Conservation (phyloP, 1,139 yeast species). For the Eremothecium cymbalariae region DNA sequence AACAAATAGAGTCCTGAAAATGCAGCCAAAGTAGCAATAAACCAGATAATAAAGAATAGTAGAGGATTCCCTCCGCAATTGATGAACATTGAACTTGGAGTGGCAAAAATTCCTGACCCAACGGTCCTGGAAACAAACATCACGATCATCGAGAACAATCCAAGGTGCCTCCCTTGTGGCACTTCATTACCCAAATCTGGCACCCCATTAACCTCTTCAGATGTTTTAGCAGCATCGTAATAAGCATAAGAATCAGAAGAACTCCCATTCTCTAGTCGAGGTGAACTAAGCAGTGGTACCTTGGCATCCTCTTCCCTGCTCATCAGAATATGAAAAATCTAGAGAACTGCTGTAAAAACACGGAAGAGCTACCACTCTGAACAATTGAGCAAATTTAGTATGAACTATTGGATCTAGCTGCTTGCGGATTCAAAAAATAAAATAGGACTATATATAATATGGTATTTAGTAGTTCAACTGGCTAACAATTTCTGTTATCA, state of each 20-base stretch:
- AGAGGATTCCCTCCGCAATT: constrained; percentile 62
- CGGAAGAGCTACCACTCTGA: too few species aligned
- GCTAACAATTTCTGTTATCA: too few species aligned
- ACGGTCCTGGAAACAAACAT: constrained; percentile 58
- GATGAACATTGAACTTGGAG: constrained; percentile 56
- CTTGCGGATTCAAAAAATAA: too few species aligned
- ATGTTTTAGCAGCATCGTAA: neutral
- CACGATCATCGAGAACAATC: constrained; percentile 56
- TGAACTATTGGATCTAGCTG: too few species aligned
- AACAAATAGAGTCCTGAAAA: constrained; percentile 60
- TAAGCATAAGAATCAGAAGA: constrained; percentile 1
- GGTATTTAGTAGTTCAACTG: too few species aligned
- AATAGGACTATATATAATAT: too few species aligned
- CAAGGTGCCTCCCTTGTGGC: constrained; percentile 71
- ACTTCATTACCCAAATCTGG: constrained; percentile 35
- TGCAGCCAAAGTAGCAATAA: constrained; percentile 50
- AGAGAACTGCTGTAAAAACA: too few species aligned
- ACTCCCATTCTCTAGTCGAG: constrained; percentile 10
- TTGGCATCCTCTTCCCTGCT: too few species aligned
- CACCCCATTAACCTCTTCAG: neutral
- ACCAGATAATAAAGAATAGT: constrained; percentile 55
- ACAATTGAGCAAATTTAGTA: too few species aligned
- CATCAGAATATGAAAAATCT: too few species aligned
- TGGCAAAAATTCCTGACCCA: constrained; percentile 74
- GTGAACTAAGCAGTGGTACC: constrained; percentile 4